Percentiles rank a stretch among this genome's conserved stretches.
These are phyloP conservation scores for Lachnellula occidentalis DNA, from an alignment of 2,329 filamentous ascomycete species.

Conservation along the genomic window DNA sequence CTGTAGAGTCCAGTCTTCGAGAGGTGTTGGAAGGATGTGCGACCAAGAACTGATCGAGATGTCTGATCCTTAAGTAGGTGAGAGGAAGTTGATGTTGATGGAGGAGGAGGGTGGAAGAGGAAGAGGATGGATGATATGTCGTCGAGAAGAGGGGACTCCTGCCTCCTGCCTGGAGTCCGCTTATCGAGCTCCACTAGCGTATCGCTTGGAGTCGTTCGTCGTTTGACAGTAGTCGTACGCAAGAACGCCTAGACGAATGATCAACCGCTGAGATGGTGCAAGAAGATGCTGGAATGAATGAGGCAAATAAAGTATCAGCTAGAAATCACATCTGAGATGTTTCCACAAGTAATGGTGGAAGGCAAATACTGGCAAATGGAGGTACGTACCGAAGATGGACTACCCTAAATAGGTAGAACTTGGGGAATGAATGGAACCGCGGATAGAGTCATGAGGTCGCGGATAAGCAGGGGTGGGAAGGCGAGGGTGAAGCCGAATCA, in stretches of 20 bases:
- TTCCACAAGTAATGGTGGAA: no score
- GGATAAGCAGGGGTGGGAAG: no score
- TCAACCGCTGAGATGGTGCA: no score
- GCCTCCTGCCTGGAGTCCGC: constrained; percentile 11
- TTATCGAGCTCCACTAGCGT: constrained; percentile 5
- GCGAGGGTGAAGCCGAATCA: no score
- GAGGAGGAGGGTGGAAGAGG: constrained; percentile 11
- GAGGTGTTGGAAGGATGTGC: not conserved
- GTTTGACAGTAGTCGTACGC: constrained; percentile 8
- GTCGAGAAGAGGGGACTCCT: constrained; percentile 7
- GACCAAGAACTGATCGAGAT: constrained; percentile 3
- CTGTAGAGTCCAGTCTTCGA: not conserved
- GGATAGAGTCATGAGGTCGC: no score
- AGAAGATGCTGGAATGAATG: no score
- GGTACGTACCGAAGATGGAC: no score
- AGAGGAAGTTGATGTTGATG: constrained; percentile 13
- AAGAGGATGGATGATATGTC: constrained; percentile 2
- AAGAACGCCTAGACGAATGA: not conserved
- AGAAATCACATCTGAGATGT: no score
- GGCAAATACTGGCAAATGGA: no score
- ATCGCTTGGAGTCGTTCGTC: not conserved
- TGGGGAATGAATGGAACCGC: no score
- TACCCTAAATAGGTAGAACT: no score
- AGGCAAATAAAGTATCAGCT: no score
- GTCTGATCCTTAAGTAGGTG: constrained; percentile 2